A percentile compares a stretch with the other conserved stretches of the same genome.
phyloP scores from a whole-genome alignment of 139 green algal genomes.

The Chlamydomonas applanata region DNA sequence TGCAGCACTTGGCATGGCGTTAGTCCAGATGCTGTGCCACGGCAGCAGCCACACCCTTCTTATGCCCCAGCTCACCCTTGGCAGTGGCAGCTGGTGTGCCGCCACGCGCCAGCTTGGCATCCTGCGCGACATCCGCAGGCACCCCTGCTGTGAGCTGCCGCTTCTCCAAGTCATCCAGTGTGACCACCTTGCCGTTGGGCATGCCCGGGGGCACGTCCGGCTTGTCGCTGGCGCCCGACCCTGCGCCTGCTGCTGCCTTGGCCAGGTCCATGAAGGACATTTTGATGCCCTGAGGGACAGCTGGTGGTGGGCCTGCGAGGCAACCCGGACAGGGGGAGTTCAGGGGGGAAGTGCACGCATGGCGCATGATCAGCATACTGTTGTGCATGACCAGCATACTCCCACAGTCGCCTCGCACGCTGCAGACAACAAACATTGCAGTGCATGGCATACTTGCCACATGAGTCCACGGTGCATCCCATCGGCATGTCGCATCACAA shows the following conservation, averaged over 20 bases:
- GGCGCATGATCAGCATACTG: too few relatives aligned
- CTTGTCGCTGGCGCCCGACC: neutral
- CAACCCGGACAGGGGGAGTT: neutral
- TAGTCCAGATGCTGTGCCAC: too few relatives aligned
- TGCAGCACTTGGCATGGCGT: too few relatives aligned
- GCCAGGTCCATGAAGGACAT: constrained; percentile 5
- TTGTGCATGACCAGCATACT: too few relatives aligned
- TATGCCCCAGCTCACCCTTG: too few relatives aligned
- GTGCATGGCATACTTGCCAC: too few relatives aligned
- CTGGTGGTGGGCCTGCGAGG: neutral
- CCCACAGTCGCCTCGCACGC: too few relatives aligned
- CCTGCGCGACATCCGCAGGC: neutral
- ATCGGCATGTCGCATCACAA: too few relatives aligned
- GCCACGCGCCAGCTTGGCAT: neutral
- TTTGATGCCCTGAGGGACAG: constrained; percentile 5
- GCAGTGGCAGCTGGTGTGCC: neutral
- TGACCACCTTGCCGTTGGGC: neutral
- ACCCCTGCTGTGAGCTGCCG: neutral
- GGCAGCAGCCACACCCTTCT: too few relatives aligned
- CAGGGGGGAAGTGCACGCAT: too few relatives aligned
- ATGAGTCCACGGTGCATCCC: too few relatives aligned
- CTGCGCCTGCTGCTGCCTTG: constrained; percentile 2
- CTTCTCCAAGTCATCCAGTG: constrained; percentile 10
- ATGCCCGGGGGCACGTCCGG: neutral
- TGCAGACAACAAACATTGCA: too few relatives aligned